These are phyloP conservation scores for Talaromyces sp. DNA, from an alignment of 2,329 filamentous ascomycete genomes.

Conservation along the genomic window DNA sequence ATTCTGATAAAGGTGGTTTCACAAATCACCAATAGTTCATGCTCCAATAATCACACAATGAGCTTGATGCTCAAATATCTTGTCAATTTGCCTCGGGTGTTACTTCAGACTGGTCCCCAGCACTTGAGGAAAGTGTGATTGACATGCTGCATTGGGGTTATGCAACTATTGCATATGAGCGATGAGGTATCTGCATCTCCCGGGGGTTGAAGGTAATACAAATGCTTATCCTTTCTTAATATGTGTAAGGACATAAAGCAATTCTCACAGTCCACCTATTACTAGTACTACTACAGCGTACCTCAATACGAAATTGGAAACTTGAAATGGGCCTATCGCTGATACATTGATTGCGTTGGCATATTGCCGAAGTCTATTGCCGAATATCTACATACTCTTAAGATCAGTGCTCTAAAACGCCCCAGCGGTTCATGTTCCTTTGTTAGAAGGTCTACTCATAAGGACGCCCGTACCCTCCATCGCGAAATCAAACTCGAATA, in stretches of 20 bases:
- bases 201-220: background rate
- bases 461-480: background rate
- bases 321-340: too few relatives aligned
- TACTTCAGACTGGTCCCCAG: background rate
- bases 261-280: too few relatives aligned
- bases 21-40: background rate
- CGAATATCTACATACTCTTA: too few relatives aligned
- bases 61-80: background rate
- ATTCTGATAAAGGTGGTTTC: background rate
- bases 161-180: too few relatives aligned
- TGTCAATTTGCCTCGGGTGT: background rate
- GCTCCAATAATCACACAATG: background rate
- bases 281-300: too few relatives aligned
- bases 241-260: background rate
- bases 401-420: too few relatives aligned
- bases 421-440: too few relatives aligned
- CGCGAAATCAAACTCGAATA: conserved; percentile 13
- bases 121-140: background rate
- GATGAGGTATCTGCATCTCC: background rate
- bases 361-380: too few relatives aligned
- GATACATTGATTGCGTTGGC: too few relatives aligned
- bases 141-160: background rate
- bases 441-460: too few relatives aligned
- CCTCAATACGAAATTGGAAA: too few relatives aligned
- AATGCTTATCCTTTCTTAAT: background rate